Evolutionary conservation across 1,284 basidiomycete species (phyloP).

Genomic region (Fomitiporia mediterranea): DNA sequence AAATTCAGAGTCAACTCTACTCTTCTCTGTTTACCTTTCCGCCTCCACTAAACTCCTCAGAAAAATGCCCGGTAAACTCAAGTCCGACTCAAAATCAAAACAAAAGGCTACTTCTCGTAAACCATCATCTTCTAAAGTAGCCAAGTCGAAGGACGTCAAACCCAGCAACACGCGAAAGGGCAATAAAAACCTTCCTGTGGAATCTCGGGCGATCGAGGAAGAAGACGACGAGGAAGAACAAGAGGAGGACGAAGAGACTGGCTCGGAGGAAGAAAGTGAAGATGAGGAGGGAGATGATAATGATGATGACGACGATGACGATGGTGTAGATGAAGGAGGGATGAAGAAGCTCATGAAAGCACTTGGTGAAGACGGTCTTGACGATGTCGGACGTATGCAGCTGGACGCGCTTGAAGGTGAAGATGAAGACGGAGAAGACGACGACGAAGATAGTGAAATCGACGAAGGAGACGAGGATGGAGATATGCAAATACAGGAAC

Average conservation of each 20-base stretch:
- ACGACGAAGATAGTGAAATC: constrained; percentile 33
- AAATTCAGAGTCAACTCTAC: no score
- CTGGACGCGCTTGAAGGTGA: constrained; percentile 36
- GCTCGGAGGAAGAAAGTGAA: background rate
- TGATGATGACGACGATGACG: constrained; percentile 39
- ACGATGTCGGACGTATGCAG: constrained; percentile 56
- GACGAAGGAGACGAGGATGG: constrained; percentile 25
- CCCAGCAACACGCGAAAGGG: background rate
- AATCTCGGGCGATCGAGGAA: background rate
- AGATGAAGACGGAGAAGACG: constrained; percentile 26
- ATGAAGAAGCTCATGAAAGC: constrained; percentile 63
- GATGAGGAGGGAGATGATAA: background rate
- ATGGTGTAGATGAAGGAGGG: constrained; percentile 60
- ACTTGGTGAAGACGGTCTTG: constrained; percentile 61
- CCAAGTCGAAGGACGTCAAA: background rate
- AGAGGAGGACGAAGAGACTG: background rate
- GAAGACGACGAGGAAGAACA: background rate
- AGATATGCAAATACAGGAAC: no score
- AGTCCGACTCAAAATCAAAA: background rate
- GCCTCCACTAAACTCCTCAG: background rate
- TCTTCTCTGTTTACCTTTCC: background rate
- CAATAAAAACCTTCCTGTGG: background rate
- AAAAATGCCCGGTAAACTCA: background rate
- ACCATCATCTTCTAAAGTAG: background rate
- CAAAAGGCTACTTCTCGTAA: background rate